A percentile compares a stretch with the other conserved stretches of the same genome.
These are phyloP conservation scores for Fistulifera solaris DNA, from an alignment of 108 stramenopile genomes.

Conservation along the genomic window DNA sequence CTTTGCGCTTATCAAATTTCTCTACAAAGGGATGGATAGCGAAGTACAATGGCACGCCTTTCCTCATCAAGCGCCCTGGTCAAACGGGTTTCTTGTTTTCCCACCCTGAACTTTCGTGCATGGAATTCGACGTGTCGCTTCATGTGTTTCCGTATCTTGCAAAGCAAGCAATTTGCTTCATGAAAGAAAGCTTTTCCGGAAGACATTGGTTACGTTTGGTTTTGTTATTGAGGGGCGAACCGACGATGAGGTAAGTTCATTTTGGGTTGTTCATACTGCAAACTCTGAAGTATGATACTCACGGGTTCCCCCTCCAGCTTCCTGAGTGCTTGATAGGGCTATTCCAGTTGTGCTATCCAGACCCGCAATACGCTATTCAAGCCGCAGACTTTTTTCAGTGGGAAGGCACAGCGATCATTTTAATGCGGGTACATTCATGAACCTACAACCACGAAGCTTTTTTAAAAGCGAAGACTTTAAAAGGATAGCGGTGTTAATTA, in stretches of 20 bases:
- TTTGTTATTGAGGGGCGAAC: slow-evolving; percentile 73
- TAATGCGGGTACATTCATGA: too few relatives aligned
- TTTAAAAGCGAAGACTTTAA: too few relatives aligned
- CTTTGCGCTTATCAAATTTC: too few relatives aligned
- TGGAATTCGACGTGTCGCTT: slow-evolving; percentile 78
- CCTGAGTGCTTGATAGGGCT: slow-evolving; percentile 75
- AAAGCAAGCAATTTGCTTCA: slow-evolving; percentile 68
- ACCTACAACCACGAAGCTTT: too few relatives aligned
- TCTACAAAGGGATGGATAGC: slow-evolving; percentile 39
- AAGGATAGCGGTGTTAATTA: too few relatives aligned
- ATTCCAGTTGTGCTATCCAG: slow-evolving; percentile 58
- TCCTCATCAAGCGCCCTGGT: slow-evolving; percentile 74
- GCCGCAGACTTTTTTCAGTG: slow-evolving; percentile 46
- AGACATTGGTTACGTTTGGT: slow-evolving; percentile 52
- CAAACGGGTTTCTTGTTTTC: slow-evolving; percentile 64
- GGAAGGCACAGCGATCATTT: too few relatives aligned
- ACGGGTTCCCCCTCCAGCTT: slow-evolving; percentile 19
- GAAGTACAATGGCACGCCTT: slow-evolving; percentile 75
- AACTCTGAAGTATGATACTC: neutral
- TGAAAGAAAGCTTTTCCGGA: slow-evolving; percentile 68
- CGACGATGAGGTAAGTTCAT: slow-evolving; percentile 30
- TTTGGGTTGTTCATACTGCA: neutral
- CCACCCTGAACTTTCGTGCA: slow-evolving; percentile 56
- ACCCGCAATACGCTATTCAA: slow-evolving; percentile 44
- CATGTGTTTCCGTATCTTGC: slow-evolving; percentile 78